A percentile compares a stretch with the other conserved stretches of the same genome.
Evolutionary conservation across 495 filamentous ascomycete genomes (phyloP).

Genomic region (Penicillium canescens): DNA sequence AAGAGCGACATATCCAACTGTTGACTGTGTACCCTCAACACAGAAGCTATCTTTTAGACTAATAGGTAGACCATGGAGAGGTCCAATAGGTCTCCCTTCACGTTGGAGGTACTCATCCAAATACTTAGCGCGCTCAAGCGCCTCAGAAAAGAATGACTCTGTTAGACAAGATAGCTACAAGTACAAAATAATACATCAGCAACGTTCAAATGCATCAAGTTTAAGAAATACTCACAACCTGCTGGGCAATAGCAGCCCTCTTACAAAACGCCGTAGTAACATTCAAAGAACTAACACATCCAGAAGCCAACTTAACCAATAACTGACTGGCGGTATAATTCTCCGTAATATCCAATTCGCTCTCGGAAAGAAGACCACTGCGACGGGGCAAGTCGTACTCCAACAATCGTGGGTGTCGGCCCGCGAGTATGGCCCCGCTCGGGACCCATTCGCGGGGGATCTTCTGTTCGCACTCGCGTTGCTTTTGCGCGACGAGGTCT

Average conservation of each 20-base stretch:
- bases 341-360: constrained; percentile 54
- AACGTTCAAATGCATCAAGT: constrained; percentile 18
- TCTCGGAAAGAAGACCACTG: constrained; percentile 22
- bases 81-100: constrained; percentile 48
- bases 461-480: constrained; percentile 21
- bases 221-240: constrained; percentile 32
- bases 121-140: constrained; percentile 35
- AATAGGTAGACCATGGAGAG: constrained; percentile 62
- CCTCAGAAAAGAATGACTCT: constrained; percentile 41
- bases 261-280: constrained; percentile 53
- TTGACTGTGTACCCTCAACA: constrained; percentile 41
- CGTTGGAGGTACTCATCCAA: constrained; percentile 41
- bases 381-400: constrained; percentile 17
- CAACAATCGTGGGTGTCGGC: constrained; percentile 14
- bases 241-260: constrained; percentile 33
- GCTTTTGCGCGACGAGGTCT: constrained; percentile 22
- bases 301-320: constrained; percentile 22
- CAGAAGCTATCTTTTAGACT: constrained; percentile 61
- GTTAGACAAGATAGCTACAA: constrained; percentile 42
- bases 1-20: constrained; percentile 18
- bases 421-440: neutral
- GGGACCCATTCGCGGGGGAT: constrained; percentile 32
- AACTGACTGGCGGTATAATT: constrained; percentile 49
- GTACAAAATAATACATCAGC: neutral
- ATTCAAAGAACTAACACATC: constrained; percentile 37